phyloP scores from a whole-genome alignment of 1,284 basidiomycete genomes.

The Ustilago crameri region DNA sequence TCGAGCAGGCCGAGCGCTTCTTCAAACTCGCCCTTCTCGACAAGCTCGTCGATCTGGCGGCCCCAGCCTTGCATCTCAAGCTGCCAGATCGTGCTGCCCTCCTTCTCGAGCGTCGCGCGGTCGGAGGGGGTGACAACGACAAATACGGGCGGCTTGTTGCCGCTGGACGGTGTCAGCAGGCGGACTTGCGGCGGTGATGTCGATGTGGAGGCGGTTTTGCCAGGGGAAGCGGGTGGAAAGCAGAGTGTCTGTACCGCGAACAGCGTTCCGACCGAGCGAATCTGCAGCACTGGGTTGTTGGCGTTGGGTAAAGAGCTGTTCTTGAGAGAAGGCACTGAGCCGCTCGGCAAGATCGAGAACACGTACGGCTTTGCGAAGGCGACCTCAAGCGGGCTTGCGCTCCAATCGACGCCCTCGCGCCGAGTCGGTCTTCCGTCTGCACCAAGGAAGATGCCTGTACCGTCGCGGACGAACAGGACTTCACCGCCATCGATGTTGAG shows the following conservation, averaged over 20 bases:
- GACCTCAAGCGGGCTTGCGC: constrained; percentile 82
- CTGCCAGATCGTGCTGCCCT: constrained; percentile 76
- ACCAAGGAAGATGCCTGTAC: constrained; percentile 75
- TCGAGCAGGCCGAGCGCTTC: constrained; percentile 86
- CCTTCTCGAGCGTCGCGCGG: constrained; percentile 43
- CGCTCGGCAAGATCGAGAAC: constrained; percentile 70
- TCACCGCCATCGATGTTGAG: constrained; percentile 73
- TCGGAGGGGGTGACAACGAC: constrained; percentile 46
- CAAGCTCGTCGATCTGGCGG: constrained; percentile 85
- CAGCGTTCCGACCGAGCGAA: constrained; percentile 53
- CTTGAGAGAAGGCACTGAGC: constrained; percentile 44
- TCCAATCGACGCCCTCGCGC: constrained; percentile 78
- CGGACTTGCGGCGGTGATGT: constrained; percentile 39
- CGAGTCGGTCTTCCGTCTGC: constrained; percentile 77
- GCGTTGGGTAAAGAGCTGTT: constrained; percentile 38
- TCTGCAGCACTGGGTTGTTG: constrained; percentile 47
- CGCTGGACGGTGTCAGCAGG: constrained; percentile 45
- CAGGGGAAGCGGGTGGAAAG: constrained; percentile 39
- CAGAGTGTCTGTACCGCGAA: constrained; percentile 56
- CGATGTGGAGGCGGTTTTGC: constrained; percentile 3
- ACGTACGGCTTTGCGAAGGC: constrained; percentile 86
- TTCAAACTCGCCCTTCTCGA: constrained; percentile 77
- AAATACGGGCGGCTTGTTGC: constrained; percentile 45
- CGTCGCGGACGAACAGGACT: constrained; percentile 45
- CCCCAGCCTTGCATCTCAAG: constrained; percentile 79